Base-by-base conservation (phyloP, 345 rosid genomes). In the Aquilaria malaccensis region DNA sequence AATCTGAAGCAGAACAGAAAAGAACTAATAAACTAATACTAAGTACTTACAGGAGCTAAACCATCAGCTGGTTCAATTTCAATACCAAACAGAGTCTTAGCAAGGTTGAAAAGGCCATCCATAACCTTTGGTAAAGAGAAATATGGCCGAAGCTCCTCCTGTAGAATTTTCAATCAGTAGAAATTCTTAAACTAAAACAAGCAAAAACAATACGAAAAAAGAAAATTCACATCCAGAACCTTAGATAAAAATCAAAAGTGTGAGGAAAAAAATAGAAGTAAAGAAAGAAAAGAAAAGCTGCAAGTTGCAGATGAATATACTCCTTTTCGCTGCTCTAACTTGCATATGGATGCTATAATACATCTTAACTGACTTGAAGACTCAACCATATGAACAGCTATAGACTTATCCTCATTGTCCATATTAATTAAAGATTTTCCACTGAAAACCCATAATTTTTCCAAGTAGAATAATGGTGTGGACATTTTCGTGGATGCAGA, bases 61-160 rank as follows among this genome's bases (percentile, higher is more conserved):
- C 97, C 98, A 77, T 89, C 96, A n/a, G 96, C 96, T 33, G 96
- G 72, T 65, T 75, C 91, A 60, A 93, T 75, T 55, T 82, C 80
- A 63, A 93, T 72, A 66, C 84, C 97, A 62, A 93, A 89, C 62
- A 89, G 85, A 30, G 69, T 77, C 70, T 80, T 78, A 13, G 85
- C 94, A 67, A 93, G 85, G 67, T 71, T 63, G 77, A 89, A 89
- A 70, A 89, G 93, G 45, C 89, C 97, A 69, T 84, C 85, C 81
- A 83, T 83, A 67, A 91, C 96, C 76, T 83, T 91, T 71, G 96
- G 89, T 68, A 91, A 70, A 13, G 98, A 91, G 76, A 91, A 91
- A 78, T 75, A 91, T 33, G 95, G 96, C 14, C 96, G 83, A 49
- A 91, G 75, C 74, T 88, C 95, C 78, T 88, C 98, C 98, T 91